Evolutionary conservation across 2,329 filamentous ascomycete species (phyloP).

Genomic region (Xylariaceae sp.): DNA sequence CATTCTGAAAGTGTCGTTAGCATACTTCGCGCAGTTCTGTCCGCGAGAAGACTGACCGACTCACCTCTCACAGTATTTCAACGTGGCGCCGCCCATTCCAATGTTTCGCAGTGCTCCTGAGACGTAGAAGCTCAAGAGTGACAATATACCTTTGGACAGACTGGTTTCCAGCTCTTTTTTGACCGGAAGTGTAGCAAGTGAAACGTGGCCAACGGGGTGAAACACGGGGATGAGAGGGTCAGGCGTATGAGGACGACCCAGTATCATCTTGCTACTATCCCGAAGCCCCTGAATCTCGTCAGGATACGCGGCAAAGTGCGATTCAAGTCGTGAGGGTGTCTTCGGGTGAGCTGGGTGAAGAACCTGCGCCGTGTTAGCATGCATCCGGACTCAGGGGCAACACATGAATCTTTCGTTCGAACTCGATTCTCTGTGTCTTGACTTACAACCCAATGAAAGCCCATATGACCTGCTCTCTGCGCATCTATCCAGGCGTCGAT

Average conservation of each 20-base stretch:
- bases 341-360: conserved; percentile 18
- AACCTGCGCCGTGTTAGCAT: conserved; percentile 13
- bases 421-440: neutral
- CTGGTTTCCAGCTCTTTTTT: conserved; percentile 18
- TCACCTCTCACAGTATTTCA: conserved; percentile 22
- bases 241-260: conserved; percentile 19
- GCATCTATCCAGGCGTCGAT: conserved; percentile 17
- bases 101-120: conserved; percentile 22
- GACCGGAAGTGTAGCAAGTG: conserved; percentile 24
- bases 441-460: conserved; percentile 23
- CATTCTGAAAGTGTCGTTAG: conserved; percentile 12
- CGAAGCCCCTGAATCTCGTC: conserved; percentile 12
- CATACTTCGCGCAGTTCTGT: too few relatives aligned
- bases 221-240: conserved; percentile 18
- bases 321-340: conserved; percentile 19
- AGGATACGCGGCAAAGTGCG: conserved; percentile 23
- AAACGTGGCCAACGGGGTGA: conserved; percentile 32
- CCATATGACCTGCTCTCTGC: conserved; percentile 16
- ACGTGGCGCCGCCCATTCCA: conserved; percentile 24
- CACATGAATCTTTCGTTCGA: neutral
- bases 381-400: neutral
- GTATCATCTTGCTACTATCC: conserved; percentile 19
- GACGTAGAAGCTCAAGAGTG: conserved; percentile 26
- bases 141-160: conserved; percentile 20
- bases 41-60: neutral